Percentiles rank a stretch among this genome's conserved stretches.
These are phyloP conservation scores for Mercurialis annua DNA, from an alignment of 345 rosid species.

Conservation along the genomic window DNA sequence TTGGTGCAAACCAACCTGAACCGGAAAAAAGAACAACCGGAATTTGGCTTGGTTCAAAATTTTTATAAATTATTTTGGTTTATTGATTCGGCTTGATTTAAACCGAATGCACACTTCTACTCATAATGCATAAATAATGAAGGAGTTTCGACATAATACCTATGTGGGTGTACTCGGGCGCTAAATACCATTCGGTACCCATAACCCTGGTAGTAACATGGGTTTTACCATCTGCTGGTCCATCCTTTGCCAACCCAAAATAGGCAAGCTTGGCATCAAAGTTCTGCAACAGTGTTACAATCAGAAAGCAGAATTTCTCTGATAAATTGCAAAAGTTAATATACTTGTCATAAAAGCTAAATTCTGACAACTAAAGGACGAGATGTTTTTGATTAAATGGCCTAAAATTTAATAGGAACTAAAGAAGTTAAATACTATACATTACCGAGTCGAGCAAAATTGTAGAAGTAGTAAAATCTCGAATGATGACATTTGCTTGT, in stretches of 20 bases:
- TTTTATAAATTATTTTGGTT: too few relatives aligned
- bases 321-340: not conserved
- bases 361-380: not conserved
- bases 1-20: too few relatives aligned
- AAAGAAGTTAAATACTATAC: not conserved
- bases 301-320: too few relatives aligned
- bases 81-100: too few relatives aligned
- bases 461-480: constrained; percentile 27
- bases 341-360: not conserved
- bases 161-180: constrained; percentile 25
- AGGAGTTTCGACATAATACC: constrained; percentile 1
- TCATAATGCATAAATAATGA: too few relatives aligned
- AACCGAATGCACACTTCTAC: too few relatives aligned
- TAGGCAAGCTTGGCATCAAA: constrained; percentile 26
- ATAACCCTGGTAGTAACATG: constrained; percentile 25
- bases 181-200: constrained; percentile 29
- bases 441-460: constrained; percentile 23
- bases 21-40: too few relatives aligned
- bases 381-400: too few relatives aligned
- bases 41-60: too few relatives aligned
- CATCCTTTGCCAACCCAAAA: constrained; percentile 34
- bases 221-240: constrained; percentile 24
- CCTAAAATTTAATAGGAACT: too few relatives aligned
- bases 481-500: constrained; percentile 24
- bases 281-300: constrained; percentile 5